A percentile compares a stretch with the other conserved stretches of the same genome.
Evolutionary conservation across 345 rosid species (phyloP).

Genomic region (Lepidium africanum): DNA sequence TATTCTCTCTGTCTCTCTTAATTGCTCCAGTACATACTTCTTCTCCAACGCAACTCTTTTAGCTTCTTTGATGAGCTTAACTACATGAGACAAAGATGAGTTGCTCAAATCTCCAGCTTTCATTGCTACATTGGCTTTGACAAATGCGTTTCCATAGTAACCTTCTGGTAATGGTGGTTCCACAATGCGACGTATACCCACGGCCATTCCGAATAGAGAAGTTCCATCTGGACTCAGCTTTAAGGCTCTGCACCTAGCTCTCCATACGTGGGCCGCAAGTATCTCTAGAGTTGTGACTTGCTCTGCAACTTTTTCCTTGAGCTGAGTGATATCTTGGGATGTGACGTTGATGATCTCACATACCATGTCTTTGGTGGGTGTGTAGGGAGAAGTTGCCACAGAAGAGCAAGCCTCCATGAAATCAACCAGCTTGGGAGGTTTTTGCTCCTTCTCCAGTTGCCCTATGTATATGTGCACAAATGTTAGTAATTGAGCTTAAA

Average conservation of each 20-base stretch:
- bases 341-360: slow-evolving; percentile 32
- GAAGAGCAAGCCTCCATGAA: slow-evolving; percentile 17
- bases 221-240: slow-evolving; percentile 35
- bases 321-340: slow-evolving; percentile 26
- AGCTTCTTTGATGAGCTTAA: slow-evolving; percentile 36
- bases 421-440: slow-evolving; percentile 6
- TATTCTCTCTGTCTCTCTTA: slow-evolving; percentile 25
- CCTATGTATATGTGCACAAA: neutral
- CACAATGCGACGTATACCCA: slow-evolving; percentile 33
- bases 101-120: slow-evolving; percentile 31
- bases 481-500: neutral
- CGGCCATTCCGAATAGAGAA: slow-evolving; percentile 28
- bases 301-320: slow-evolving; percentile 23
- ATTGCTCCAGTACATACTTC: slow-evolving; percentile 14
- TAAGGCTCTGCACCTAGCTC: slow-evolving; percentile 41
- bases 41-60: slow-evolving; percentile 24
- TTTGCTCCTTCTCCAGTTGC: slow-evolving; percentile 6
- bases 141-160: slow-evolving; percentile 54
- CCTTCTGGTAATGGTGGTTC: slow-evolving; percentile 40
- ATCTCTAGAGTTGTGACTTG: slow-evolving; percentile 45
- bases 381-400: slow-evolving; percentile 34
- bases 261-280: slow-evolving; percentile 46
- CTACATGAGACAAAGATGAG: slow-evolving; percentile 21
- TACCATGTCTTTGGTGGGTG: slow-evolving; percentile 32
- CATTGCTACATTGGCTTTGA: slow-evolving; percentile 26